Evolutionary conservation across 805 yeast species (phyloP), one percentile per base, ranked within the genome.

Genomic region (Candida stauntonica): DNA sequence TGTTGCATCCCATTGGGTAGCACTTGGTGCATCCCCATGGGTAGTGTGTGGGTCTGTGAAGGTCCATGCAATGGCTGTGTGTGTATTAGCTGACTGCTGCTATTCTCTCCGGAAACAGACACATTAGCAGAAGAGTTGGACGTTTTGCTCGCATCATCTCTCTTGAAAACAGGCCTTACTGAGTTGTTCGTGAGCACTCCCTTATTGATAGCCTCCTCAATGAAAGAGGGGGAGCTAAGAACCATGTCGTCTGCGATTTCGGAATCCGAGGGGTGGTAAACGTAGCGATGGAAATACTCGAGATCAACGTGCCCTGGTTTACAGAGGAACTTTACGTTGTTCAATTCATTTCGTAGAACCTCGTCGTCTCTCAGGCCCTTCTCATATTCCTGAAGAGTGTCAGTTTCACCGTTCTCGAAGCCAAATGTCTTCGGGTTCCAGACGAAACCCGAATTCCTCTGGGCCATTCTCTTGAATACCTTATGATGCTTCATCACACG

Each of bases 261-360:
- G 4, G 35, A 38, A 13, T 40, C 42, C 16, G 36, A 26, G 3
- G 26, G 14, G 11, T 45, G 32, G 26, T 49, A 39, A 17, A 54
- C 45, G 36, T 46, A 54, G 36, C 58, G 43, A 33, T 54, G 58
- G 38, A 34, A 54, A 31, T 51, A 54, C 29, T 54, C 58, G 14
- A 54, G 15, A 21, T 54, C 58, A 8, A 52, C 46, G 27, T 54
- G 57, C 3, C 57, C 57, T 14, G 53, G 46, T 26, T 50, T 54
- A 21, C 46, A 43, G 23, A 54, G 28, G 24, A 52, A 46, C 31
- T 46, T 49, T 15, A 46, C 54, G 11, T 44, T 27, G 28, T 51
- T 49, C 12, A 45, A 15, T 13, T 51, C 58, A 4, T 31, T 21
- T 11, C 27, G 35, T 13, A 53, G 27, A 9, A 45, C 17, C 4